Evolutionary conservation across 1,284 basidiomycete genomes (phyloP), one percentile per base, ranked within the genome.

Genomic region (Cerioporus squamosus): DNA sequence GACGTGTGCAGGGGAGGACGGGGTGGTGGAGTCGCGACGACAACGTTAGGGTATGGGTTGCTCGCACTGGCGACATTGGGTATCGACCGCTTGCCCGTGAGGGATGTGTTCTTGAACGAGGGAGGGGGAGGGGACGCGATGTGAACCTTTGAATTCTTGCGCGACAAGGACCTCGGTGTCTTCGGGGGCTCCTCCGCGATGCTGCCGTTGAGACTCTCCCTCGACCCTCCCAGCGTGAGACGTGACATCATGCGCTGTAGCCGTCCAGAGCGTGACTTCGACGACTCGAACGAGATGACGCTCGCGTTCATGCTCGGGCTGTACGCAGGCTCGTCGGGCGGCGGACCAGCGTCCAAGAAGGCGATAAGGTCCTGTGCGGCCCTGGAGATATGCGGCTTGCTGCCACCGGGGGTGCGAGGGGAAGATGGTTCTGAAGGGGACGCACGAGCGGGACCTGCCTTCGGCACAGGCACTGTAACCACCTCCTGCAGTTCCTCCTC

Each of bases 201-300:
- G 39, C 55, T 53, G 33, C 66, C 68, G 45, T 69, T 70, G 55
- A 84, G 68, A 51, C 70, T 70, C 66, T 85, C 84, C 53, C 79
- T 81, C 26, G 75, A 78, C 49, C 77, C 77, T 6, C 84, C 79
- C 55, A 90, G 75, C 48, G 82, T 85, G 46, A 93, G 75, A 64
- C 84, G 86, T 22, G 90, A 91, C 66, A 93, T 89, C 86, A 93
- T 93, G 60, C 86, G 83, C 69, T 90, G 87, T 58, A 92, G 73
- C 36, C 89, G 81, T 50, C 68, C 66, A 5, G 75, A 70, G 65
- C 86, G 88, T 40, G 77, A 71, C 43, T 72, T 75, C n/a, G 68
- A 66, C 24, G 74, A 71, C 53, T 69, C 68, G 47, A 78, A 65
- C 31, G 77, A 77, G 55, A 74, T 68, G 3, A 74, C 66, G 59